Conservation (phyloP, 2,329 filamentous ascomycete species). For the Monilinia fructicola region DNA sequence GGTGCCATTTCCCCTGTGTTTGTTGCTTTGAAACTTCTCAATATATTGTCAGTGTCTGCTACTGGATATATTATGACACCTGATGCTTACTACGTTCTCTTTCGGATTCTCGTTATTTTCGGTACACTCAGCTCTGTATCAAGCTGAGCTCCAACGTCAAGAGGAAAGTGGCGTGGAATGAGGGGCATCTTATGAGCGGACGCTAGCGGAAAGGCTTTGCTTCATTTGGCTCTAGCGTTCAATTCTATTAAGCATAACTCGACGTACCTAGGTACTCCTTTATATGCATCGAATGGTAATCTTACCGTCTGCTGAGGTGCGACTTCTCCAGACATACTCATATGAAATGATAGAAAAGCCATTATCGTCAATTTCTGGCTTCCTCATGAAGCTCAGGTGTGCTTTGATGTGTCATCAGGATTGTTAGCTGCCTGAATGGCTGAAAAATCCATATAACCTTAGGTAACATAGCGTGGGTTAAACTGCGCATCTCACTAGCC, state of each 20-base stretch:
- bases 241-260: neutral
- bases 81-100: neutral
- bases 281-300: neutral
- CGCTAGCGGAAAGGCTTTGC: neutral
- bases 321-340: neutral
- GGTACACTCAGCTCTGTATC: neutral
- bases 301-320: neutral
- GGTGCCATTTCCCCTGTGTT: conserved; percentile 10
- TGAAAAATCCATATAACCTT: neutral
- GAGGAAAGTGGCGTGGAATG: neutral
- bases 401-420: neutral
- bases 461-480: neutral
- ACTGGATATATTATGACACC: no score
- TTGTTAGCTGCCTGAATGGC: neutral
- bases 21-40: neutral
- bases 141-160: neutral
- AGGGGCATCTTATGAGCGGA: neutral
- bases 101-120: neutral
- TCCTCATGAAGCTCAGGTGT: neutral
- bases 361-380: neutral
- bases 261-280: no score
- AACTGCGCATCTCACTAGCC: neutral
- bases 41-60: neutral
- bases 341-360: neutral
- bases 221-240: neutral